phyloP scores from a whole-genome alignment of 1,284 basidiomycete species.

The Porogramme epimiltina region DNA sequence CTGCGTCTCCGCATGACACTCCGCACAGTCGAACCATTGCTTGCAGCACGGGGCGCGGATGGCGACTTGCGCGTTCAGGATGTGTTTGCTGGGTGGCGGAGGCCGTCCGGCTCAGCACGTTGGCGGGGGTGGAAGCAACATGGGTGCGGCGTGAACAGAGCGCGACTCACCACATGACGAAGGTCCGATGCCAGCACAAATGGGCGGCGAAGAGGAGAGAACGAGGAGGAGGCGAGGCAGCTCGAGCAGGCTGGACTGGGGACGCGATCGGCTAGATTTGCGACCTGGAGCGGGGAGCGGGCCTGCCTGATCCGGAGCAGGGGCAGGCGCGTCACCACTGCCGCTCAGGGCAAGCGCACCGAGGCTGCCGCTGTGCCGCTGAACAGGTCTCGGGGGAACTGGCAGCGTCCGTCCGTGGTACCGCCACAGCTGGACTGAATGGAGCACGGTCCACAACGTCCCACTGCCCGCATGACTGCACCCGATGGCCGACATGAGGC shows the following conservation, averaged over 20 bases:
- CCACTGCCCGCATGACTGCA: no score
- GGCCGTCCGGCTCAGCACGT: neutral
- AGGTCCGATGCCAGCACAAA: neutral
- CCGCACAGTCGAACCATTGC: conserved; percentile 93
- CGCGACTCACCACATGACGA: neutral
- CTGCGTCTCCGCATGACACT: conserved; percentile 89
- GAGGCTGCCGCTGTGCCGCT: no score
- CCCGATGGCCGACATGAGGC: no score
- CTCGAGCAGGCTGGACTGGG: neutral
- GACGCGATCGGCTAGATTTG: neutral
- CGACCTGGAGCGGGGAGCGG: neutral
- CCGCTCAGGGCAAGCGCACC: no score
- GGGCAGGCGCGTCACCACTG: no score
- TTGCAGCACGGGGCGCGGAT: conserved; percentile 95
- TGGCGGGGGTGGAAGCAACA: neutral
- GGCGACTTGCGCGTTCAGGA: conserved; percentile 91
- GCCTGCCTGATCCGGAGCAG: neutral
- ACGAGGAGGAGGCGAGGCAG: neutral
- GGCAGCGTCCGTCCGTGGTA: no score
- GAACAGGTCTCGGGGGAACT: no score
- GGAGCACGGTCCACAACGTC: no score
- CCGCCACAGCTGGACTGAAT: no score
- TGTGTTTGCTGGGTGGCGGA: conserved; percentile 71
- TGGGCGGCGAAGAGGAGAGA: neutral
- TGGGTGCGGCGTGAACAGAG: neutral